Conservation (phyloP, 73 alveolate species). For the Paramecium caudatum region DNA sequence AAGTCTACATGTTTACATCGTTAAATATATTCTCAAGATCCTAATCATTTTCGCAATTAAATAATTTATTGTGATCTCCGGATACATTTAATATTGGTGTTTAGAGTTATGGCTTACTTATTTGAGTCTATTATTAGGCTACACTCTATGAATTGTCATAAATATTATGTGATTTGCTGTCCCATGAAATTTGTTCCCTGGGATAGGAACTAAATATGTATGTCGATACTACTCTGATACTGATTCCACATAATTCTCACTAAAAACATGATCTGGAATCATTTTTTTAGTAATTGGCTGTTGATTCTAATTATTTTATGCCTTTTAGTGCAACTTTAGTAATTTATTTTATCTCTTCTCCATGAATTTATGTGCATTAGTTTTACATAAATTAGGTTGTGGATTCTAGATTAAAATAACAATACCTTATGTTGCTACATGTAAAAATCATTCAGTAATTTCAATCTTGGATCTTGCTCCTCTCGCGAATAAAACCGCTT, state of each 20-base stretch:
- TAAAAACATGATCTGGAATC: constrained; percentile 62
- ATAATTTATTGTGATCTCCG: constrained; percentile 52
- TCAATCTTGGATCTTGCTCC: constrained; percentile 58
- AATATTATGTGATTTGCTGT: constrained; percentile 54
- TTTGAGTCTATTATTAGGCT: neutral
- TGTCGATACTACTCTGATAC: constrained; percentile 40
- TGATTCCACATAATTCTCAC: constrained; percentile 68
- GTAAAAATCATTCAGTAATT: constrained; percentile 61
- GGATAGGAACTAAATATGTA: constrained; percentile 53
- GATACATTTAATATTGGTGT: neutral
- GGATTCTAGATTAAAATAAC: neutral
- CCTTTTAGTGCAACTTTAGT: constrained; percentile 16
- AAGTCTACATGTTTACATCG: neutral
- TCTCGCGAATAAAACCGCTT: constrained; percentile 67
- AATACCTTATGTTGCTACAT: constrained; percentile 28
- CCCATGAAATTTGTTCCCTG: constrained; percentile 54
- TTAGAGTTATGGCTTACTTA: neutral
- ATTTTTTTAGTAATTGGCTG: constrained; percentile 39
- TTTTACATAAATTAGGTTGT: constrained; percentile 58
- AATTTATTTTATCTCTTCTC: constrained; percentile 51
- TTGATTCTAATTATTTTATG: constrained; percentile 52
- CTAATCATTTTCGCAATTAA: constrained; percentile 31
- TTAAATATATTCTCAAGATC: constrained; percentile 27
- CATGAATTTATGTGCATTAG: constrained; percentile 17
- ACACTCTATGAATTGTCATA: constrained; percentile 9